phyloP scores from a whole-genome alignment of 2,329 filamentous ascomycete genomes.

The Pseudogymnoascus sp. region DNA sequence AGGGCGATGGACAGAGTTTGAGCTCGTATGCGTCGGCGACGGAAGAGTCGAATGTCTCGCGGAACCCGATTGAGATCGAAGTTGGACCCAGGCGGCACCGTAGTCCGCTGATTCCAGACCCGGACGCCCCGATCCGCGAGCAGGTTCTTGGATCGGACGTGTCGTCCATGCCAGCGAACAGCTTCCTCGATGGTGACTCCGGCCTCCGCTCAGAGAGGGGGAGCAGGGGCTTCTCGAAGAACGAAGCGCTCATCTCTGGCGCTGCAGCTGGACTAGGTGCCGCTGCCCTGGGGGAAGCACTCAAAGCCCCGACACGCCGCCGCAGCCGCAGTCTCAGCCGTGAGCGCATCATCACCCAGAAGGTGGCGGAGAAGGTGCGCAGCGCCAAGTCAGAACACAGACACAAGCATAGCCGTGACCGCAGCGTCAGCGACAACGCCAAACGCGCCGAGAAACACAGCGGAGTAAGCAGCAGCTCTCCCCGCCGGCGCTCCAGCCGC shows the following conservation, averaged over 20 bases:
- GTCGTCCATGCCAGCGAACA: conserved; percentile 70
- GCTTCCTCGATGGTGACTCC: conserved; percentile 46
- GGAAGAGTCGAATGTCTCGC: conserved; percentile 68
- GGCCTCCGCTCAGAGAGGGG: conserved; percentile 30
- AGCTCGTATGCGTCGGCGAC: conserved; percentile 70
- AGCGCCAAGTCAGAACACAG: conserved; percentile 38
- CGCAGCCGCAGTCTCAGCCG: conserved; percentile 56
- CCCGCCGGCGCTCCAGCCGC: conserved; percentile 40
- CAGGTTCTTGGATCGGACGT: conserved; percentile 71
- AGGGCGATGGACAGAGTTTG: conserved; percentile 55
- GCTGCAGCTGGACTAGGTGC: conserved; percentile 34
- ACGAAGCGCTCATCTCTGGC: conserved; percentile 22
- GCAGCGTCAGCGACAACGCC: conserved; percentile 34
- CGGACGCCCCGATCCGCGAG: conserved; percentile 38
- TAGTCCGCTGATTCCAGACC: conserved; percentile 49
- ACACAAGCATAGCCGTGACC: conserved; percentile 37
- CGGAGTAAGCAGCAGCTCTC: conserved; percentile 35
- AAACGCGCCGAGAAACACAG: conserved; percentile 25
- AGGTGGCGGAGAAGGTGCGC: conserved; percentile 58
- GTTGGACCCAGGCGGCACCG: conserved; percentile 57
- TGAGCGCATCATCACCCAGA: conserved; percentile 55
- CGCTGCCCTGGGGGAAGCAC: conserved; percentile 33
- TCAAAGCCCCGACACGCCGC: conserved; percentile 50
- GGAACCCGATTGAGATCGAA: conserved; percentile 79
- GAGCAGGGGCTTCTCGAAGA: conserved; percentile 24